Evolutionary conservation across 176 grass and related monocot genomes (phyloP).

Genomic region (Poa annua): DNA sequence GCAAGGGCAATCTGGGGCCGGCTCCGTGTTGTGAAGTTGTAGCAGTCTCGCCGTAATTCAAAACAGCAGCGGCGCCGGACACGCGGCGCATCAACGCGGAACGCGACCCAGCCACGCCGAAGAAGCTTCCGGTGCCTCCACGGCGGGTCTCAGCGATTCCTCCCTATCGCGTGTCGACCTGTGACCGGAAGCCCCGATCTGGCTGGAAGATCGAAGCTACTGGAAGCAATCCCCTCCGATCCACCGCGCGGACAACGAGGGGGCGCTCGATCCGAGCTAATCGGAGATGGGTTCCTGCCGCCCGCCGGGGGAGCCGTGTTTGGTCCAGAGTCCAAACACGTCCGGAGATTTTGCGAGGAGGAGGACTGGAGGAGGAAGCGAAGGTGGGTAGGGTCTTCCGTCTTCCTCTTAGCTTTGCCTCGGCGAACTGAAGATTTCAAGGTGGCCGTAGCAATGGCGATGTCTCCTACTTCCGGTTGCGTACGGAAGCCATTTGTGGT

Average conservation of each 20-base stretch:
- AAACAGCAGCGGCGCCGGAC: conserved; percentile 13
- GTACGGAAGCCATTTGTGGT: background rate
- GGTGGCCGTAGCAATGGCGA: background rate
- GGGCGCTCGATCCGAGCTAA: background rate
- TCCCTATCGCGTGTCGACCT: background rate
- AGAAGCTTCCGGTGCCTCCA: conserved; percentile 31
- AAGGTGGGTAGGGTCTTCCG: background rate
- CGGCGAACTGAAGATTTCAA: background rate
- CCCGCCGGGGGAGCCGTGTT: background rate
- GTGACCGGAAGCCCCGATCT: background rate
- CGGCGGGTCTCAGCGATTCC: background rate
- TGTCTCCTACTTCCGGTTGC: conserved; percentile 6
- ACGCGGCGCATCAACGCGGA: conserved; percentile 44
- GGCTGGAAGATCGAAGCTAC: background rate
- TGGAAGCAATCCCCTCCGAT: background rate
- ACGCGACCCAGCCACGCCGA: background rate
- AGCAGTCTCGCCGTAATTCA: conserved; percentile 1
- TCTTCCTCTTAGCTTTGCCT: conserved; percentile 19
- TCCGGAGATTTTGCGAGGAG: background rate
- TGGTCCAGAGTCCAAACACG: background rate
- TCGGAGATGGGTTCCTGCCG: background rate
- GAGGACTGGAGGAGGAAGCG: background rate
- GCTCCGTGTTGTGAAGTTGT: background rate
- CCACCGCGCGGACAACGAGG: background rate
- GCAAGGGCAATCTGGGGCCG: background rate